Evolutionary conservation across 768 basidiomycete genomes (phyloP).

Genomic region (Baorangia bicolor): DNA sequence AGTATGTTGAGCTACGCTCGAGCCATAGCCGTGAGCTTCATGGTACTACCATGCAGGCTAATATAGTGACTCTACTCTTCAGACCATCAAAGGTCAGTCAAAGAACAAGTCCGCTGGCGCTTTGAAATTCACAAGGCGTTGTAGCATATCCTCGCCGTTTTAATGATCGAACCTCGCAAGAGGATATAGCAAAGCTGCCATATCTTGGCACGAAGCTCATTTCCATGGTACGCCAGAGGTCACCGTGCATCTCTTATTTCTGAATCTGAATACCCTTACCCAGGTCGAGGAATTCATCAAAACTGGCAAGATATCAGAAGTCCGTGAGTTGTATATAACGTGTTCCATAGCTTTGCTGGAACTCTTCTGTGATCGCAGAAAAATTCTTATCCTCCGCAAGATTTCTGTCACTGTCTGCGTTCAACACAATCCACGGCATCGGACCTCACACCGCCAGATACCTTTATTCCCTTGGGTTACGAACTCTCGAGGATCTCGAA

Average conservation of each 20-base stretch:
- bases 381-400: conserved; percentile 48
- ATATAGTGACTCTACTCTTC: conserved; percentile 3
- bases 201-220: conserved; percentile 50
- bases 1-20: conserved; percentile 73
- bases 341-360: not conserved
- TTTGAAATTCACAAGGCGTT: not conserved
- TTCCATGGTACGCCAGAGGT: conserved; percentile 41
- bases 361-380: conserved; percentile 36
- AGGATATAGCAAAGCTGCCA: conserved; percentile 44
- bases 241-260: not conserved
- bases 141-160: conserved; percentile 51
- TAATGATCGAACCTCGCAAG: conserved; percentile 35
- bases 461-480: conserved; percentile 63
- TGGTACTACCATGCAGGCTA: not conserved
- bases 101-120: not conserved
- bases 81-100: conserved; percentile 49
- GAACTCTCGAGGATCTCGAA: conserved; percentile 68
- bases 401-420: conserved; percentile 54
- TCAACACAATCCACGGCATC: conserved; percentile 69
- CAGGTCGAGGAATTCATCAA: conserved; percentile 66
- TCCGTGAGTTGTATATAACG: conserved; percentile 35
- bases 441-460: conserved; percentile 67
- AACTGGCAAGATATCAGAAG: conserved; percentile 56
- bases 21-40: conserved; percentile 60
- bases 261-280: not conserved